Conservation (phyloP, 352 stramenopile species). For the Phytophthora aleatoria region DNA sequence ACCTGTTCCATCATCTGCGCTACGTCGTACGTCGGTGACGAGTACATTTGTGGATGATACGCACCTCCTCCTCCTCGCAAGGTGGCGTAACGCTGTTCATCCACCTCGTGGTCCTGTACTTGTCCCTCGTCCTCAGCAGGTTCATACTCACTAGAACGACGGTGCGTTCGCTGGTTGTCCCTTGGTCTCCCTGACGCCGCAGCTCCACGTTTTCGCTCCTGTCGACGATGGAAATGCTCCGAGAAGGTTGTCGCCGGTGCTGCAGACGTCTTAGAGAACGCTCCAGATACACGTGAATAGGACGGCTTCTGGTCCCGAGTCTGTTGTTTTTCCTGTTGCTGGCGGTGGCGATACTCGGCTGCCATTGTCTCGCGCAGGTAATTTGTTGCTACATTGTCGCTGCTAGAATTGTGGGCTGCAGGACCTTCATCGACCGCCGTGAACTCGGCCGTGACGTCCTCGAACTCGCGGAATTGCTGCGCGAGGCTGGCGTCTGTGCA, state of each 20-base stretch:
- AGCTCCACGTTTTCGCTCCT: conserved; percentile 45
- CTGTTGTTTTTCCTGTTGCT: conserved; percentile 9
- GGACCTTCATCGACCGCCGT: conserved; percentile 7
- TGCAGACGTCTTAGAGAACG: conserved; percentile 17
- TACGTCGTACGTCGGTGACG: conserved; percentile 76
- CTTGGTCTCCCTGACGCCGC: conserved; percentile 11
- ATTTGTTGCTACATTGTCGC: conserved; percentile 35
- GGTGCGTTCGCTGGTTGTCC: conserved; percentile 42
- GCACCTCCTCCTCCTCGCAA: conserved; percentile 5
- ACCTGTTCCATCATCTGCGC: conserved; percentile 89
- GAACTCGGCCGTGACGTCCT: conserved; percentile 43
- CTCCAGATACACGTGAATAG: conserved; percentile 23
- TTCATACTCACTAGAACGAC: conserved; percentile 20
- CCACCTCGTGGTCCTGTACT: conserved; percentile 22
- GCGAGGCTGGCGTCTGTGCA: conserved; percentile 79
- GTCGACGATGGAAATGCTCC: conserved; percentile 56
- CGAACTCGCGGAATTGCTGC: conserved; percentile 77
- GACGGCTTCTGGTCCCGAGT: conserved; percentile 19
- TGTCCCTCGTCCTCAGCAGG: conserved; percentile 23
- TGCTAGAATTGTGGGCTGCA: background rate
- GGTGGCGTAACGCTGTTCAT: conserved; percentile 9
- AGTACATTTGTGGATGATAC: conserved; percentile 53
- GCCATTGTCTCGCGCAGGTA: conserved; percentile 51
- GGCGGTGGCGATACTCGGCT: conserved; percentile 21
- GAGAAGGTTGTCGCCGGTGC: conserved; percentile 35